Evolutionary conservation across 2,329 filamentous ascomycete species (phyloP), one percentile per base, ranked within the genome.

Genomic region (Alternaria gaisen): DNA sequence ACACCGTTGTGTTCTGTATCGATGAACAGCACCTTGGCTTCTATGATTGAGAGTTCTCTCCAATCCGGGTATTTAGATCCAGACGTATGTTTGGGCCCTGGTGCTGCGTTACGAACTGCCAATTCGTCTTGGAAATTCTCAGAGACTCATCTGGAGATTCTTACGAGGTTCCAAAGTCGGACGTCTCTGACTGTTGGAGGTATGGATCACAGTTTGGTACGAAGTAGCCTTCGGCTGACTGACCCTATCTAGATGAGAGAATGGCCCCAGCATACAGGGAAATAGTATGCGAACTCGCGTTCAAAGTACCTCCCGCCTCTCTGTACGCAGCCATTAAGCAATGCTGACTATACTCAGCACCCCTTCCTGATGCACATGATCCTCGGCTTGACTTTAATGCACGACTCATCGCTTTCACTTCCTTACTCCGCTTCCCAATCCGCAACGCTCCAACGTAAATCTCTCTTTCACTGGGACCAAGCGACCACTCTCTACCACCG

Each of bases 331-430:
- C 12, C 3, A 8, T 8, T 0, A 20, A 20, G n/a, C 16, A 38
- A 24, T 12, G 10, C 50, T 34, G 46, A 61, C 63, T 14, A 58
- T 22, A 4, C 6, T 4, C 34, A 84, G 83, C 76, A 85, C 50
- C 80, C 83, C 0, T 87, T 84, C 56, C 77, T 88, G 5, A 82
- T 87, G 76, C 86, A 88, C 69, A 77, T 83, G 47, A 78, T 87
- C 18, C 76, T 87, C 30, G 80, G 83, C 20, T 67, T 88, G 22
- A 83, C 86, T 3, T 71, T 84, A 4, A 81, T 86, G 63, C 86
- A 89, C 64, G 85, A 87, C 61, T 79, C 82, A 6, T 77, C 82
- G 61, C 71, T 84, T 40, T 65, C 63, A 42, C n/a, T 56, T 6
- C 16, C 22, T 4, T 28, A 48, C 16, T 41, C 52, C 22, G 10